phyloP scores from a whole-genome alignment of 139 green algal genomes.

The Chlamydomonas incerta region DNA sequence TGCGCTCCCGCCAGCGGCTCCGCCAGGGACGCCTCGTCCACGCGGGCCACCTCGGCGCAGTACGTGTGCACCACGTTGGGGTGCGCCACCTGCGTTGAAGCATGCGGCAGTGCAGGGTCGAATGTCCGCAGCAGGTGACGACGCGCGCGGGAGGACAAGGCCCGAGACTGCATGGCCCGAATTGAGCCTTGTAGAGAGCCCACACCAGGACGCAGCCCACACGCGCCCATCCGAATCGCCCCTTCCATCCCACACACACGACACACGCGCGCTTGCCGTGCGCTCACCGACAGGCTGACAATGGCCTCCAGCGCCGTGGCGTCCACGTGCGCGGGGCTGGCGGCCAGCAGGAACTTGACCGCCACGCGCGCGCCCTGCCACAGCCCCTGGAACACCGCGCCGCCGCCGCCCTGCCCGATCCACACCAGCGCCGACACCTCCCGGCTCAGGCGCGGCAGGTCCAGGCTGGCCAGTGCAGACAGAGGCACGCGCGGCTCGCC shows the following conservation, averaged over 20 bases:
- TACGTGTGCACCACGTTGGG: constrained; percentile 36
- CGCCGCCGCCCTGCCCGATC: constrained; percentile 38
- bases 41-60: background rate
- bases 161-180: background rate
- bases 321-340: background rate
- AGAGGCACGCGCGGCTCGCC: no score
- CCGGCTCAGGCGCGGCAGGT: background rate
- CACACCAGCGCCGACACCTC: constrained; percentile 18
- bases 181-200: background rate
- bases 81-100: constrained; percentile 16
- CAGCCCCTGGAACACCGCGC: constrained; percentile 30
- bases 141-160: background rate
- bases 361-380: constrained; percentile 32
- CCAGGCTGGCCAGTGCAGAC: background rate
- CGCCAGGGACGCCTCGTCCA: constrained; percentile 18
- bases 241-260: background rate
- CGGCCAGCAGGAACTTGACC: constrained; percentile 11
- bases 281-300: constrained; percentile 4
- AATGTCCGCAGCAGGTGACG: no score
- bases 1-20: no score
- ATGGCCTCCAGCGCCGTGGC: constrained; percentile 3
- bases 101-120: no score
- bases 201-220: background rate
- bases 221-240: background rate
- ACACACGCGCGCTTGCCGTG: background rate